Percentiles rank a stretch among this genome's conserved stretches.
phyloP scores from a whole-genome alignment of 169 alveolate genomes.

The Neospora caninum region DNA sequence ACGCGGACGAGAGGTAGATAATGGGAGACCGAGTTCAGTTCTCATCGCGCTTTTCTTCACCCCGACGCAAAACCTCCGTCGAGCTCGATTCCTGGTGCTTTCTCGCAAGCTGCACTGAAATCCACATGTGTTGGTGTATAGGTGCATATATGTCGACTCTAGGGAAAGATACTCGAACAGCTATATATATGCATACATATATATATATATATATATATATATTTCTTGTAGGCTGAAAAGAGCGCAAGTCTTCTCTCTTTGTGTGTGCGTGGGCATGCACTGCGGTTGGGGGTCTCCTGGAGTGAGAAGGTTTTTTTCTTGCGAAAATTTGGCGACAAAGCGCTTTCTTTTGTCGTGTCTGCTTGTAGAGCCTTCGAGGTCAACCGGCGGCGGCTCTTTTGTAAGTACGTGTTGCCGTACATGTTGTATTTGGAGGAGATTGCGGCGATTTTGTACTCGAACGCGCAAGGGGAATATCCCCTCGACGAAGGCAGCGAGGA shows the following conservation, averaged over 20 bases:
- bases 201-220: conserved; percentile 11
- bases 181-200: not conserved
- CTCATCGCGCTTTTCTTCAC: too few species aligned
- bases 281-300: too few species aligned
- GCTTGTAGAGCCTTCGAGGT: conserved; percentile 70
- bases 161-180: not conserved
- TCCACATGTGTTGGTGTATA: too few species aligned
- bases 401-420: conserved; percentile 78
- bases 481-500: conserved; percentile 3
- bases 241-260: not conserved
- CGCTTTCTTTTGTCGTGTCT: not conserved
- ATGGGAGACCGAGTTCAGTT: too few species aligned
- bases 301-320: too few species aligned
- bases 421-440: conserved; percentile 76
- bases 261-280: not conserved
- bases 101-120: too few species aligned
- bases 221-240: too few species aligned
- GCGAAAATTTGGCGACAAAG: not conserved
- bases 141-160: not conserved
- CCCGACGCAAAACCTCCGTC: too few species aligned
- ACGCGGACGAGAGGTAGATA: too few species aligned
- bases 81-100: too few species aligned
- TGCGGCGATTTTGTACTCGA: conserved; percentile 50
- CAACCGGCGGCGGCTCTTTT: conserved; percentile 75
- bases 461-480: conserved; percentile 31